Percentiles rank a stretch among this genome's conserved stretches.
Evolutionary conservation across 495 filamentous ascomycete genomes (phyloP).

Genomic region (Neurospora sp.): DNA sequence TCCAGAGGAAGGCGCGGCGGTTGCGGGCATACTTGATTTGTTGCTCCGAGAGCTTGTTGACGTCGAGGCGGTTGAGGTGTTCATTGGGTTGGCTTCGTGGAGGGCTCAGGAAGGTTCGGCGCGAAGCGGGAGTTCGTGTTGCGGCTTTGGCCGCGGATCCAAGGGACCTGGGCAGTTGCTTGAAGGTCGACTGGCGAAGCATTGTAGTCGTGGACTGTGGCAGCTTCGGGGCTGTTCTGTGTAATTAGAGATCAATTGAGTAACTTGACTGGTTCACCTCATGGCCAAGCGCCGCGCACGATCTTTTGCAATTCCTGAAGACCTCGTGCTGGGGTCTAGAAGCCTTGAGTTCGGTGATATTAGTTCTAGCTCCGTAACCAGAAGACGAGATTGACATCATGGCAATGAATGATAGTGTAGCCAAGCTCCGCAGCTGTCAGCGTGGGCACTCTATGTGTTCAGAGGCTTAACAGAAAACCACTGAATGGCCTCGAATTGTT

Average conservation of each 20-base stretch:
- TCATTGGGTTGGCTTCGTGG: constrained; percentile 20
- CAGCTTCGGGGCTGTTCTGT: not conserved
- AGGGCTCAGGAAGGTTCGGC: constrained; percentile 28
- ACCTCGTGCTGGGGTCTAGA: not conserved
- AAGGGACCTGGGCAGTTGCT: constrained; percentile 13
- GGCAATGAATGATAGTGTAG: not conserved
- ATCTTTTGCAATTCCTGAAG: not conserved
- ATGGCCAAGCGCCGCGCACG: not conserved
- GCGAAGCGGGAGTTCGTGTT: constrained; percentile 5
- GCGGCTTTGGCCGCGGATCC: not conserved
- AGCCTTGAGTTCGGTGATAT: not conserved
- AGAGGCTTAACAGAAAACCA: not conserved
- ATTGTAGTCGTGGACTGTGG: constrained; percentile 7
- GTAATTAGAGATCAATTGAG: not conserved
- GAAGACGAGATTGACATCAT: not conserved
- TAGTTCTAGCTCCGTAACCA: not conserved
- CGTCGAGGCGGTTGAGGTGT: constrained; percentile 37
- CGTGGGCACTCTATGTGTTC: not conserved
- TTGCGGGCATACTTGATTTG: constrained; percentile 35
- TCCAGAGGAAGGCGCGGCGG: constrained; percentile 35
- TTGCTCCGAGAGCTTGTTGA: constrained; percentile 31
- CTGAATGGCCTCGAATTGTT: not conserved
- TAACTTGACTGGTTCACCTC: not conserved
- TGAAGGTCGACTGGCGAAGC: constrained; percentile 17
- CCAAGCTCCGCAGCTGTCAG: not conserved